Conservation (phyloP, 768 basidiomycete species). For the Leccinum longicurvipes region DNA sequence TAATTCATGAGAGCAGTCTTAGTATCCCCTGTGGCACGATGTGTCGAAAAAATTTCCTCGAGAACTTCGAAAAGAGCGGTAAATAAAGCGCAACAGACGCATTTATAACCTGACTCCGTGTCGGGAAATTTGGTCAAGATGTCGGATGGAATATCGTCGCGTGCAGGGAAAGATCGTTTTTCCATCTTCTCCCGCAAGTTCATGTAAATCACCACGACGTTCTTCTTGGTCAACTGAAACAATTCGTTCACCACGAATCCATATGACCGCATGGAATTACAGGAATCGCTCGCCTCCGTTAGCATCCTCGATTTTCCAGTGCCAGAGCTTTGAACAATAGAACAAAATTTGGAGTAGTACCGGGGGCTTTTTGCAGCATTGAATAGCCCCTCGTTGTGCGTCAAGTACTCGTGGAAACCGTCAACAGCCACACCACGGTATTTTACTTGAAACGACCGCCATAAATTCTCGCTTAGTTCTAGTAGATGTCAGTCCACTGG, state of each 20-base stretch:
- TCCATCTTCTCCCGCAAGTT: not conserved
- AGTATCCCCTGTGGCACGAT: not conserved
- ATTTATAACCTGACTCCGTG: not conserved
- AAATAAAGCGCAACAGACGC: not conserved
- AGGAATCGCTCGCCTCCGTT: not conserved
- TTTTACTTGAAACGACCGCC: not conserved
- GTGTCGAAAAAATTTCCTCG: not conserved
- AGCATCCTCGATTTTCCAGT: not conserved
- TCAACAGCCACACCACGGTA: not conserved
- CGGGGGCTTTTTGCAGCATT: not conserved
- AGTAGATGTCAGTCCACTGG: not conserved
- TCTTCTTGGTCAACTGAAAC: not conserved
- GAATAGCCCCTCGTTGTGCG: not conserved
- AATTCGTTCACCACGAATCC: not conserved
- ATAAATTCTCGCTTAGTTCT: not conserved
- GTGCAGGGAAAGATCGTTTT: not conserved
- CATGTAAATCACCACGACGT: not conserved
- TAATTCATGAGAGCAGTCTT: not conserved
- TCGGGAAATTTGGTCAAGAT: not conserved
- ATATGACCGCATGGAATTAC: not conserved
- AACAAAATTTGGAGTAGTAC: not conserved
- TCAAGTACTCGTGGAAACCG: not conserved
- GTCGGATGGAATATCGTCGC: not conserved
- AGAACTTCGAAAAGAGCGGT: not conserved
- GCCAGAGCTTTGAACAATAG: not conserved